Evolutionary conservation across 148 eudicot genomes (phyloP).

Genomic region (Silene latifolia): DNA sequence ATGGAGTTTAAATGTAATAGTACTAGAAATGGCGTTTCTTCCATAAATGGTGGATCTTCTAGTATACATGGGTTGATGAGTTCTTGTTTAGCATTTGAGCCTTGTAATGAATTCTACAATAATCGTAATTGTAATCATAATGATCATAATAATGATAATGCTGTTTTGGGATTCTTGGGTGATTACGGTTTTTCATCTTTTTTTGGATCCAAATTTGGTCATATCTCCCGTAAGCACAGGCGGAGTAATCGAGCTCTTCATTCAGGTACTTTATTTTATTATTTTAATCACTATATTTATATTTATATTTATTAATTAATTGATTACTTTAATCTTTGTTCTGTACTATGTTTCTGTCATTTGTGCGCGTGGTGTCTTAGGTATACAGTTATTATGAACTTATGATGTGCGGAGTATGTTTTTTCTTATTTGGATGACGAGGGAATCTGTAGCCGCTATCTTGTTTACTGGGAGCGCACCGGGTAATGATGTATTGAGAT

Average conservation of each 20-base stretch:
- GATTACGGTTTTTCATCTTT: slow-evolving; percentile 32
- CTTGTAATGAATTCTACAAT: slow-evolving; percentile 37
- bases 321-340: not conserved
- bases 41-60: slow-evolving; percentile 36
- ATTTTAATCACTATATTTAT: not conserved
- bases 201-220: slow-evolving; percentile 41
- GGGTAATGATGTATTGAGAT: not conserved
- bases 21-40: slow-evolving; percentile 33
- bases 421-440: not conserved
- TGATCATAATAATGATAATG: not conserved
- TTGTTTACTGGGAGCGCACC: not conserved
- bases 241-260: slow-evolving; percentile 41
- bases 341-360: not conserved
- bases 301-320: not conserved
- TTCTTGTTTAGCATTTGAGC: slow-evolving; percentile 36
- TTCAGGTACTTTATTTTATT: slow-evolving; percentile 31
- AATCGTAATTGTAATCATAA: not conserved
- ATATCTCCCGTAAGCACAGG: slow-evolving; percentile 26
- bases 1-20: slow-evolving; percentile 33
- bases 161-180: slow-evolving; percentile 20
- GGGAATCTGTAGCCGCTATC: not conserved
- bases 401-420: not conserved
- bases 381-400: too few species aligned
- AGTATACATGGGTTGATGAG: slow-evolving; percentile 36
- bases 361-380: not conserved